These are phyloP conservation scores for Orobanche coerulescens DNA, from an alignment of 257 asterid species.

Conservation along the genomic window DNA sequence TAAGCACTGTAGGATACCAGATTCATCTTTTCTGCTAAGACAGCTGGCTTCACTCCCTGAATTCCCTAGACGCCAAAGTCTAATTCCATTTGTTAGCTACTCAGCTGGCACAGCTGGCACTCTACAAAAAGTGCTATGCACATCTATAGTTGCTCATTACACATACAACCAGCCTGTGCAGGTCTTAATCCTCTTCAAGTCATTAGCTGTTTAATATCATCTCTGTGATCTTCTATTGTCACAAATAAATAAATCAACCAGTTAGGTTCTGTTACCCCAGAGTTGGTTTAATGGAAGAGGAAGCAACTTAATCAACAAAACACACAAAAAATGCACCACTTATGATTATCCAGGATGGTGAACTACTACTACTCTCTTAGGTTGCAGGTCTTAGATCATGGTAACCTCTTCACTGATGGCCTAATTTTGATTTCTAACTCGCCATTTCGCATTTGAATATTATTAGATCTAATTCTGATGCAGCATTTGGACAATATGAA, in stretches of 20 bases:
- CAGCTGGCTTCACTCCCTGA: constrained; percentile 9
- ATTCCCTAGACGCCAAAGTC: not conserved
- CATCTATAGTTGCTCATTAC: not conserved
- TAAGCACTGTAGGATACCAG: not conserved
- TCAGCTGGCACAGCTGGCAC: not conserved
- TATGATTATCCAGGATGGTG: constrained; percentile 7
- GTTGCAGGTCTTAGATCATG: constrained; percentile 12
- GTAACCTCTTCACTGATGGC: constrained; percentile 11
- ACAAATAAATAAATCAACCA: not conserved
- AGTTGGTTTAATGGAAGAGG: not conserved
- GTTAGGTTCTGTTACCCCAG: not conserved
- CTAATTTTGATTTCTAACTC: constrained; percentile 6
- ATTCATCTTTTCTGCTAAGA: not conserved
- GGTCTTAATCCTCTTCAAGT: not conserved
- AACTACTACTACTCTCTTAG: constrained; percentile 6
- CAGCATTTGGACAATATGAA: not conserved
- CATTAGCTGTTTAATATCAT: constrained; percentile 4
- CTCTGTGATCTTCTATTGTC: not conserved
- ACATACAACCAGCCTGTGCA: not conserved
- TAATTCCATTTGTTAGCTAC: not conserved
- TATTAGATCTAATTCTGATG: not conserved
- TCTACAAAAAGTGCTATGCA: not conserved
- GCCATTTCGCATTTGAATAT: constrained; percentile 11
- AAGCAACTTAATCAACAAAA: not conserved
- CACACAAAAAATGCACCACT: not conserved